Evolutionary conservation across 192 early-diverging fungal genomes (phyloP), one percentile per base, ranked within the genome.

Genomic region (Rhizophagus clarus): DNA sequence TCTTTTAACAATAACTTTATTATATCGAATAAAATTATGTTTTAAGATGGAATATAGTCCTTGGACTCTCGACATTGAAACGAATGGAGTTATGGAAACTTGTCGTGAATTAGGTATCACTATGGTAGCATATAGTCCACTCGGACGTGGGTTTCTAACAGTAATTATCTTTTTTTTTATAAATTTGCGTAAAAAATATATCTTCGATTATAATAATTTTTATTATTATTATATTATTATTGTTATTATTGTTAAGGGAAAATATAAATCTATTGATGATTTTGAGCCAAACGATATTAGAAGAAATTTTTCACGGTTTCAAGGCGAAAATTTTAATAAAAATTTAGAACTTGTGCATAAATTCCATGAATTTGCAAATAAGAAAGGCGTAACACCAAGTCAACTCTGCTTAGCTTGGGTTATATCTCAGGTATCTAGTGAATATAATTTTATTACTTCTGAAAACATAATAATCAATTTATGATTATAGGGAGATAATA

Each of bases 101-200:
- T 94, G 93, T 81, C 88, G 91, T 68, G 92, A 94, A 78, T 87
- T 95, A 4, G 92, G 92, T 47, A 86, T 96, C 61, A 91, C 87
- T 20, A 80, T 93, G 12, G 84, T 96, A 26, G 92, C 95, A 2
- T 92, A 94, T 72, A 91, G 92, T 9, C 93, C 93, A 4, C 78
- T 95, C 4, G 93, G 92, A 3, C 87, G 90, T 61, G 95, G 95
- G 6, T 89, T 93, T 61, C 77, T 95, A 69, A 91, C 90, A 2
- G 69, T 71, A n/a, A 42, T 28, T 56, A 29, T 28, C 72, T 6
- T 77, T 72, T 66, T 76, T 47, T 62, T 66, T 56, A 1, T 22
- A n/a, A n/a, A 15, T 51, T 40, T 4, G 2, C 9, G 40, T 42
- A 42, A 8, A 45, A 45, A 45, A 0, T 5, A 7, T 40, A 40